These are phyloP conservation scores for Claviceps digitariae DNA, from an alignment of 2,329 filamentous ascomycete genomes.

Conservation along the genomic window DNA sequence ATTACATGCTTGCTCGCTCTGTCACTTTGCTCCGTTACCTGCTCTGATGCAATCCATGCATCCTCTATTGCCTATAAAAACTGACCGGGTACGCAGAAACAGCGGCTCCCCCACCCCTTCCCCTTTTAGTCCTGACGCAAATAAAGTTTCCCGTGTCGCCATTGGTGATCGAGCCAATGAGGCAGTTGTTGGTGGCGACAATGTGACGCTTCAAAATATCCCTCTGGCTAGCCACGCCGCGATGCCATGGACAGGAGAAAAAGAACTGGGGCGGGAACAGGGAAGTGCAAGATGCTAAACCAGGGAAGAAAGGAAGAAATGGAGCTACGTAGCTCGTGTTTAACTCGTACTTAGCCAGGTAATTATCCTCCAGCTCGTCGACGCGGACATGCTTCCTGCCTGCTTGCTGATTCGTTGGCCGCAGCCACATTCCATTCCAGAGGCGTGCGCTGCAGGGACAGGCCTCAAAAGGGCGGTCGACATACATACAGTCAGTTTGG, in stretches of 20 bases:
- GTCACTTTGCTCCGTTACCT: background rate
- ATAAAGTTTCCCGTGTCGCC: background rate
- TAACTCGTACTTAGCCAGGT: too few relatives aligned
- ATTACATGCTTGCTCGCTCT: background rate
- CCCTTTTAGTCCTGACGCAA: background rate
- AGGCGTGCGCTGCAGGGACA: background rate
- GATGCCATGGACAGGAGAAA: background rate
- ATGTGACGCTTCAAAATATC: background rate
- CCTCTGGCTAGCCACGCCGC: background rate
- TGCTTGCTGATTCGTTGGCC: background rate
- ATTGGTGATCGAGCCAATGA: background rate
- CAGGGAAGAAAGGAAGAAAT: background rate
- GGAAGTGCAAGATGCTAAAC: background rate
- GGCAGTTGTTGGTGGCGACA: slow-evolving; percentile 1
- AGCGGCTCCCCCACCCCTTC: background rate
- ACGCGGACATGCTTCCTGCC: background rate
- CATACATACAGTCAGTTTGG: too few relatives aligned
- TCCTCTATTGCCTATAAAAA: too few relatives aligned
- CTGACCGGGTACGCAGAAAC: background rate
- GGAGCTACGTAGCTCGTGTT: too few relatives aligned
- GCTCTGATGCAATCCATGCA: background rate
- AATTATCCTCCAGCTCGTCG: too few relatives aligned
- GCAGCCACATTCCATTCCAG: background rate
- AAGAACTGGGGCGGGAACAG: slow-evolving; percentile 1
- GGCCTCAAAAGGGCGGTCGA: background rate